Base-by-base conservation (phyloP, 1,284 basidiomycete species). In the Ganoderma meredithae region DNA sequence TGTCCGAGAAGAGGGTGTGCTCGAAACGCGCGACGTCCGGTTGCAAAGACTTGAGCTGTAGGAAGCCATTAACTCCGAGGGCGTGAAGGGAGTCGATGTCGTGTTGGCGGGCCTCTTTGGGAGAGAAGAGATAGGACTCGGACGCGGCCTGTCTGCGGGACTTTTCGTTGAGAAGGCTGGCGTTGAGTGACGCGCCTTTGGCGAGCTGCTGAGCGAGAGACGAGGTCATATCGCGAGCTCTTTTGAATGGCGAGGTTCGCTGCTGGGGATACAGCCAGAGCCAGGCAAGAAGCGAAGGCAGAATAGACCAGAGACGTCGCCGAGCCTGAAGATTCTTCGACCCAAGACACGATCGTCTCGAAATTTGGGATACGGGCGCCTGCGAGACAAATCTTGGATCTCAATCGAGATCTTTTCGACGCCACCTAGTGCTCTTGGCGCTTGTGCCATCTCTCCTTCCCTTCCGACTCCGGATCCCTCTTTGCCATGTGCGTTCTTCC, bases 81-180 rank as follows among this genome's bases (percentile, higher is more conserved):
- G 94, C 90, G 75, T 94, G 89, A 59, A 99, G 89, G 17, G 96
- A 90, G 77, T 96, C 93, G 68, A 97, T 84, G 79, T 97, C 95
- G 77, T 97, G 90, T 47, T 89, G 83, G 69, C 92, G 88, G 15
- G 95, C 95, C 68, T 95, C 92, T 66, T 86, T 84, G 31, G 91
- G 86, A 31, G 92, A 90, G 81, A 98, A 99, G 63, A 99, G 89
- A 83, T 98, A 99, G 0, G 87, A 91, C 76, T 89, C 85, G 9
- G 84, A 77, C 88, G 88, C 65, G 86, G 85, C 67, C 88, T 85
- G 72, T 93, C 92, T 33, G 89, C 88, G 39, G 96, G 87, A 58
- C 67, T 67, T 71, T 61, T 72, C 71, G 64, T 66, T 56, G 43
- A 72, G 68, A 22, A 96, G 83, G 52, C 88, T 81, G 40, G 91